phyloP scores from a whole-genome alignment of 495 filamentous ascomycete genomes.

The Daldinia decipiens region DNA sequence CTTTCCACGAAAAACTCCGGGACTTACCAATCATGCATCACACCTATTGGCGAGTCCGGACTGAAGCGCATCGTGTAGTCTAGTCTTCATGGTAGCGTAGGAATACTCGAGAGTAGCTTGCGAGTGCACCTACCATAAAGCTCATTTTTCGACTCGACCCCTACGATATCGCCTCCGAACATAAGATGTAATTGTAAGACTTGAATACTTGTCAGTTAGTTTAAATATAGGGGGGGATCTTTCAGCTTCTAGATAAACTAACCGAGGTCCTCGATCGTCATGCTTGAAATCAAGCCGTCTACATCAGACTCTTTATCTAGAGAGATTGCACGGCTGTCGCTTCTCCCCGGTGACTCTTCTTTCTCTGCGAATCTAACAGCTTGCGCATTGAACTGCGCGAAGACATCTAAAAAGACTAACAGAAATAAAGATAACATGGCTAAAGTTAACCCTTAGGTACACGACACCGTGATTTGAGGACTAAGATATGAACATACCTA shows the following conservation, averaged over 20 bases:
- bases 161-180: conserved; percentile 57
- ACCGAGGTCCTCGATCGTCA: conserved; percentile 49
- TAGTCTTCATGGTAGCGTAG: conserved; percentile 25
- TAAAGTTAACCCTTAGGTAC: not conserved
- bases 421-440: conserved; percentile 14
- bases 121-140: conserved; percentile 47
- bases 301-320: conserved; percentile 40
- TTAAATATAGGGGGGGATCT: not conserved
- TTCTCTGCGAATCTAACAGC: not conserved
- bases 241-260: not conserved
- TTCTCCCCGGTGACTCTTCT: not conserved
- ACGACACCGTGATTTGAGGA: not conserved
- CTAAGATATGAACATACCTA: not conserved
- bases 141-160: conserved; percentile 53
- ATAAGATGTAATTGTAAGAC: conserved; percentile 57
- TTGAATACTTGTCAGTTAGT: conserved; percentile 20
- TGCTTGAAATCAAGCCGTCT: conserved; percentile 43
- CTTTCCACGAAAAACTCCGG: not conserved
- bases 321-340: not conserved
- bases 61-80: conserved; percentile 50
- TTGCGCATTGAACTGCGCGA: conserved; percentile 16
- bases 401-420: conserved; percentile 1
- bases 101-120: not conserved
- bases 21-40: conserved; percentile 48
- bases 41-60: conserved; percentile 47